Evolutionary conservation across 768 basidiomycete species (phyloP).

Genomic region (Termitomyces titanicus): DNA sequence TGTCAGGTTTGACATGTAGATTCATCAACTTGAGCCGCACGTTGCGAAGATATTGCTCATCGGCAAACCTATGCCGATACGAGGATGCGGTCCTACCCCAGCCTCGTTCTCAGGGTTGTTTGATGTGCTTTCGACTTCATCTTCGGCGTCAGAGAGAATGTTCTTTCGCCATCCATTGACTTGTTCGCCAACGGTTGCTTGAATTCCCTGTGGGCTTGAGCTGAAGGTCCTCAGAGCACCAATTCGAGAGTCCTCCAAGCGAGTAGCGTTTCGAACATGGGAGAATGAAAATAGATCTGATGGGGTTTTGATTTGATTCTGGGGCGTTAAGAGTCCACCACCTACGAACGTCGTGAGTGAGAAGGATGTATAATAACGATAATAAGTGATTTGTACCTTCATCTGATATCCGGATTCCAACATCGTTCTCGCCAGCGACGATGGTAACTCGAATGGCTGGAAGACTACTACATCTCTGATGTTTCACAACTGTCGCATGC

Average conservation of each 20-base stretch:
- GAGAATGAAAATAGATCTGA: slow-evolving; percentile 89
- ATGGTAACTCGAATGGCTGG: slow-evolving; percentile 77
- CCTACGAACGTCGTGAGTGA: slow-evolving; percentile 39
- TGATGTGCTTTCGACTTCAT: slow-evolving; percentile 17
- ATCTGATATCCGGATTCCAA: slow-evolving; percentile 87
- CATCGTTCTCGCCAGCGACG: slow-evolving; percentile 66
- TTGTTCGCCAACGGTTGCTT: slow-evolving; percentile 80
- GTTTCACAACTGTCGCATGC: slow-evolving; percentile 57
- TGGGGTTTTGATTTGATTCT: slow-evolving; percentile 50
- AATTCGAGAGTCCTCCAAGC: slow-evolving; percentile 63
- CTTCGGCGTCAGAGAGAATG: slow-evolving; percentile 15
- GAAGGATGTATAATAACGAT: neutral
- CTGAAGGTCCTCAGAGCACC: slow-evolving; percentile 65
- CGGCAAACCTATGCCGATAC: slow-evolving; percentile 79
- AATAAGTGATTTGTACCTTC: slow-evolving; percentile 48
- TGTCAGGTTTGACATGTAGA: neutral
- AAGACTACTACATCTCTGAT: slow-evolving; percentile 36
- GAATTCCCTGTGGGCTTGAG: slow-evolving; percentile 57
- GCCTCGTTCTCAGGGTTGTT: slow-evolving; percentile 39
- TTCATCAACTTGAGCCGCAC: slow-evolving; percentile 30
- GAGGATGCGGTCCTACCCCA: slow-evolving; percentile 50
- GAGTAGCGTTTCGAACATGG: slow-evolving; percentile 71
- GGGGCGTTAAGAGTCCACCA: slow-evolving; percentile 58
- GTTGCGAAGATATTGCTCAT: slow-evolving; percentile 90
- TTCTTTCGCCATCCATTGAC: slow-evolving; percentile 45